Evolutionary conservation across 2,329 filamentous ascomycete species (phyloP), one percentile per base, ranked within the genome.

Genomic region (Raffaelea albimanens): DNA sequence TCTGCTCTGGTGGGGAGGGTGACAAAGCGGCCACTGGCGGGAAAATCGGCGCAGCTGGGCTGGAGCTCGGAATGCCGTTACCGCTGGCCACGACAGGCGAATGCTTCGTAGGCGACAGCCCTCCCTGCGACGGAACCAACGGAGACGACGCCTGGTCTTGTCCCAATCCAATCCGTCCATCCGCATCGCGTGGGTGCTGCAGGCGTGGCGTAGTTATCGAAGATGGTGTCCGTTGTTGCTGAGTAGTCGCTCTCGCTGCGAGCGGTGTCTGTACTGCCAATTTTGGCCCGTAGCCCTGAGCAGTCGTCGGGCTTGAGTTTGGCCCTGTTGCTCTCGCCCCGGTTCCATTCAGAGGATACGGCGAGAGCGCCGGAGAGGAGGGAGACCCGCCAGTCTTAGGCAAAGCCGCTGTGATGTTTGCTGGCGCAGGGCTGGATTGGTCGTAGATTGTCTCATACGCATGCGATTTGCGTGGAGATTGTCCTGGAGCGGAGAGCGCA

Each of bases 11-110:
- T 2, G 75, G 72, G 39, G 72, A 77, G 0, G 81, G 81, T 10
- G 77, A 74, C 43, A 85, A 59, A 2, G 75, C 67, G 38, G 76
- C 70, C 2, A 72, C 61, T 0, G 80, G 80, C 5, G 80, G 80
- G 3, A 83, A 63, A 21, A 82, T 69, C 0, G 73, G 66, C 14
- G 67, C 60, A 18, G 63, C 55, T 5, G 59, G 61, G 45, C 58
- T 59, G n/a, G 53, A 58, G 47, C 54, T 50, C 50, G 59, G 44
- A 56, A 56, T 45, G 41, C 59, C 56, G 41, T 55, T 61, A 45
- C 55, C 54, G 22, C 60, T 58, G 34, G 58, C 56, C n/a, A 63
- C 61, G 19, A 67, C 64, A 21, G 73, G 70, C 16, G 73, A 75
- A 46, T 72, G 69, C 56, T 78, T 78, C 23, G 64, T 70, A 2